phyloP scores from a whole-genome alignment of 257 asterid species.

The Solanum chiquidenum region DNA sequence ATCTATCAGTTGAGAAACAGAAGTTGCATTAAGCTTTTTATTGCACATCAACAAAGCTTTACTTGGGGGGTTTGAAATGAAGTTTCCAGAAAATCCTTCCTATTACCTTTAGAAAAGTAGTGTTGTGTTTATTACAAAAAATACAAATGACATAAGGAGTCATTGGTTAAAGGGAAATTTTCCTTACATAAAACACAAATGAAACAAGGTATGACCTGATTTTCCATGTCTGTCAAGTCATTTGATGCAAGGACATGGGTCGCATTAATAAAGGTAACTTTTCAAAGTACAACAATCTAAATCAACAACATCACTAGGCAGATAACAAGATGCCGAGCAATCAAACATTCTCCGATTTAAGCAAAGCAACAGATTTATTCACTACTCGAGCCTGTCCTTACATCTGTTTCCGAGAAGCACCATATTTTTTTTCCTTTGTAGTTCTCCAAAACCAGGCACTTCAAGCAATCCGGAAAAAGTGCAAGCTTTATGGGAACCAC shows the following conservation, averaged over 20 bases:
- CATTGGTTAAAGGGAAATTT: neutral
- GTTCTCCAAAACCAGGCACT: neutral
- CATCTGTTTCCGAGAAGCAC: neutral
- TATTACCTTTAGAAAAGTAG: neutral
- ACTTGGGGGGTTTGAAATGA: neutral
- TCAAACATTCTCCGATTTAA: neutral
- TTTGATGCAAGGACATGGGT: neutral
- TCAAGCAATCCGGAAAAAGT: neutral
- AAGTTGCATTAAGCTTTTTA: neutral
- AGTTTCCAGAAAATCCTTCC: neutral
- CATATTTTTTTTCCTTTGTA: neutral
- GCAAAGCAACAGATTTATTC: neutral
- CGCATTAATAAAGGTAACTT: neutral
- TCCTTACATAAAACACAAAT: neutral
- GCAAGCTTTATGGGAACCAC: neutral
- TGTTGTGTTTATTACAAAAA: too few relatives aligned
- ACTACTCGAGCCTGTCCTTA: neutral
- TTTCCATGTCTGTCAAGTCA: neutral
- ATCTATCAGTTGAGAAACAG: constrained; percentile 21
- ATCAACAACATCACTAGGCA: neutral
- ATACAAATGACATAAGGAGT: neutral
- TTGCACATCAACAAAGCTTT: neutral
- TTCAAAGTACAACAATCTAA: neutral
- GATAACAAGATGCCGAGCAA: neutral
- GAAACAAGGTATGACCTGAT: neutral